Evolutionary conservation across 2,329 filamentous ascomycete species (phyloP), one percentile per base, ranked within the genome.

Genomic region (Scedosporium minutisporum): DNA sequence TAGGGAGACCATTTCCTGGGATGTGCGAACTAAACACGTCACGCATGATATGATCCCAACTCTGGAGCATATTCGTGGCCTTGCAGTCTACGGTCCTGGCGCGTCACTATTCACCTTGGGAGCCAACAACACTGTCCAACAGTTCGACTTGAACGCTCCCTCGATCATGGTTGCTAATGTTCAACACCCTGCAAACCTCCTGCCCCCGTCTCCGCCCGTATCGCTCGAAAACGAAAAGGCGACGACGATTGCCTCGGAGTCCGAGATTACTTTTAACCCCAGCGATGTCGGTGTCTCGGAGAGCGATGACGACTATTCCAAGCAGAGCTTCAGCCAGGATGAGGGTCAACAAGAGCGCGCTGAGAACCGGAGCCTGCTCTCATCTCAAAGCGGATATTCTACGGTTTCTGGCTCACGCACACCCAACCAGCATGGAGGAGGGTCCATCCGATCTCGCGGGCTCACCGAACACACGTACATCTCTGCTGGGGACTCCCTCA

Each of bases 1-100:
- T 71, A 92, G 93, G 62, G 90, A 96, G 80, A 96, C 93, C 44
- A 87, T 90, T 69, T 89, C 92, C 63, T 99, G 95, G 93, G 95
- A 99, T 79, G 95, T 99, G 55, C 85, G 93, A 66, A 99, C 95
- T n/a, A 97, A 97, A 73, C 88, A 96, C 71, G 92, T 99, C 68
- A 93, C 91, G 3, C 96, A 87, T 74, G 93, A 97, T 70, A 83
- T 85, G 64, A 90, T 97, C 63, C 92, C 93, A 5, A 97, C 92
- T 1, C 81, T 93, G 6, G 88, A 95, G 44, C 86, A 88, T 67
- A 84, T 97, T 63, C 84, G 85, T 65, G 93, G 91, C 16, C 82
- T 99, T 53, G 89, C 93, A 55, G 89, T 93, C 65, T 96, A 95
- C 73, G 95, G 93, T 1, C 89, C 93, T 0, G 92, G 89, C 6